Percentiles rank a stretch among this genome's conserved stretches.
Conservation (phyloP, 805 yeast species). For the Starmera quercuum region DNA sequence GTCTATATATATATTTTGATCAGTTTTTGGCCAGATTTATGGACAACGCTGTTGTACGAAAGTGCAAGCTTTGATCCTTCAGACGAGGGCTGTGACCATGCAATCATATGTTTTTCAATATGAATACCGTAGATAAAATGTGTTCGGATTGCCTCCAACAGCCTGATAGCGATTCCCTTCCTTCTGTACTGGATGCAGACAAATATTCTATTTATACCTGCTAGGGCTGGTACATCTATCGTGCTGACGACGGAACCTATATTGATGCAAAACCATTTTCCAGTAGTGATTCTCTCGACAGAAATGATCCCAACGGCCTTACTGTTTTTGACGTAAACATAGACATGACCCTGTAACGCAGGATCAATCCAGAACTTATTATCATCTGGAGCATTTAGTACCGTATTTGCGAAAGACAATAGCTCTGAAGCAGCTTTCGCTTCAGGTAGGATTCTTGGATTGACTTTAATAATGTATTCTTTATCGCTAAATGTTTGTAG, state of each 20-base stretch:
- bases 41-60: slow-evolving; percentile 46
- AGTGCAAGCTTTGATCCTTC: slow-evolving; percentile 55
- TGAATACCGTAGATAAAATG: slow-evolving; percentile 42
- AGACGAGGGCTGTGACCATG: slow-evolving; percentile 69
- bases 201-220: slow-evolving; percentile 45
- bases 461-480: slow-evolving; percentile 29
- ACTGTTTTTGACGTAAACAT: slow-evolving; percentile 36
- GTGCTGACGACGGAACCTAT: slow-evolving; percentile 43
- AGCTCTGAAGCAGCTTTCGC: slow-evolving; percentile 29
- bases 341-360: slow-evolving; percentile 34
- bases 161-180: slow-evolving; percentile 37
- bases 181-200: slow-evolving; percentile 39
- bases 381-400: slow-evolving; percentile 52
- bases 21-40: slow-evolving; percentile 37
- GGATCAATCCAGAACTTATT: slow-evolving; percentile 30
- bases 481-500: slow-evolving; percentile 4
- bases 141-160: slow-evolving; percentile 36
- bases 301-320: slow-evolving; percentile 51
- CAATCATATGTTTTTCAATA: slow-evolving; percentile 37
- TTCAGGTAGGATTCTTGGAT: slow-evolving; percentile 24
- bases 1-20: background rate
- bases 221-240: slow-evolving; percentile 28
- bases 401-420: slow-evolving; percentile 48
- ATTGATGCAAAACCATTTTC: slow-evolving; percentile 54
- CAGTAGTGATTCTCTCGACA: slow-evolving; percentile 37